These are phyloP conservation scores for Pistacia integerrima DNA, from an alignment of 345 rosid species.

Conservation along the genomic window DNA sequence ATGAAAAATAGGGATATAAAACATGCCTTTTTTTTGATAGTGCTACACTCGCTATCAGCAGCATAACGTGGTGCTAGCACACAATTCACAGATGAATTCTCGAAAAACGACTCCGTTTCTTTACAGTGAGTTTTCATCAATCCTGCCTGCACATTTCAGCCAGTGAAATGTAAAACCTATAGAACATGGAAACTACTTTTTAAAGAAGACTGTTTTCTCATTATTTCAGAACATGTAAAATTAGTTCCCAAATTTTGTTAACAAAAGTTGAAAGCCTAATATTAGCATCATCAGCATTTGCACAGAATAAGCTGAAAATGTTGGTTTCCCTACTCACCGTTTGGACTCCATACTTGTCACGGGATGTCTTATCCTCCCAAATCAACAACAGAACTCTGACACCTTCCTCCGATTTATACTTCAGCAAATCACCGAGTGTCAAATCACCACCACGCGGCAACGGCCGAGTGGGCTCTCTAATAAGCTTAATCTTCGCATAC, in stretches of 20 bases:
- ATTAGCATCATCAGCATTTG: too few relatives aligned
- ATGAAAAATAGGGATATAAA: background rate
- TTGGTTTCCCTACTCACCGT: conserved; percentile 47
- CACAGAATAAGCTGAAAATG: background rate
- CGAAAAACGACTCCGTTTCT: conserved; percentile 84
- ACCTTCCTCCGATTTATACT: conserved; percentile 92
- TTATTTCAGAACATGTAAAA: too few relatives aligned
- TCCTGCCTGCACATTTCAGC: conserved; percentile 57
- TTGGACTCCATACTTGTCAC: conserved; percentile 55
- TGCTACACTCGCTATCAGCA: conserved; percentile 67
- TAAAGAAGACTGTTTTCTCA: too few relatives aligned
- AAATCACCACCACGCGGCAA: conserved; percentile 73
- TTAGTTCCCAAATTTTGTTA: too few relatives aligned
- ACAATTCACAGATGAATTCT: conserved; percentile 92
- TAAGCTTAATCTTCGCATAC: conserved; percentile 69
- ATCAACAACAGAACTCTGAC: conserved; percentile 81
- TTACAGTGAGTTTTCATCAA: conserved; percentile 92
- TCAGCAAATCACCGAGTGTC: conserved; percentile 86
- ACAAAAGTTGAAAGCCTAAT: too few relatives aligned
- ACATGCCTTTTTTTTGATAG: conserved; percentile 75
- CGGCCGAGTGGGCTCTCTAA: conserved; percentile 70
- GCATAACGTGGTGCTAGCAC: conserved; percentile 85
- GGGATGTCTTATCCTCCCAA: conserved; percentile 96
- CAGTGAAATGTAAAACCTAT: too few relatives aligned
- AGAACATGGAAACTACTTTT: too few relatives aligned